A percentile compares a stretch with the other conserved stretches of the same genome.
Evolutionary conservation across 169 alveolate species (phyloP).

Genomic region (Eimeria mitis): DNA sequence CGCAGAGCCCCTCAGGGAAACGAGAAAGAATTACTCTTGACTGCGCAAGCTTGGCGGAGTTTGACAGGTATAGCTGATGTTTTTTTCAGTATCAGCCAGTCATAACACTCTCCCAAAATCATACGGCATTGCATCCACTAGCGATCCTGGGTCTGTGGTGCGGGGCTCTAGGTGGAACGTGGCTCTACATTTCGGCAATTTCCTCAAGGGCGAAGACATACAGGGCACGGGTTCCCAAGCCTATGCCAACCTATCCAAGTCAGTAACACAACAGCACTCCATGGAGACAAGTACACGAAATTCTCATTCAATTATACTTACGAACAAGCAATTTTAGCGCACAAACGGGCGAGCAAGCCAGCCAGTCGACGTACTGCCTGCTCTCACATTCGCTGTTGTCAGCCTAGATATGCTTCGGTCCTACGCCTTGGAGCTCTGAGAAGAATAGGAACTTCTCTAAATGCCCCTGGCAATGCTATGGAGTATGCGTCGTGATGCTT

Average conservation of each 20-base stretch:
- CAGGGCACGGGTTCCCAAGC: constrained; percentile 22
- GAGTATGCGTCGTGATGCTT: background rate
- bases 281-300: background rate
- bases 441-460: background rate
- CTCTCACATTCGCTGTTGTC: background rate
- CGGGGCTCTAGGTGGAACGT: constrained; percentile 78
- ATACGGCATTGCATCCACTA: background rate
- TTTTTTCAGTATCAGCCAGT: no score
- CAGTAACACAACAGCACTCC: background rate
- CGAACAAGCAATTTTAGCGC: background rate
- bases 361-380: no score
- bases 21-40: constrained; percentile 80
- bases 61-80: constrained; percentile 75
- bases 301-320: background rate
- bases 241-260: constrained; percentile 81
- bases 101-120: background rate
- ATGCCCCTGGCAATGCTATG: background rate
- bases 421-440: background rate
- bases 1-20: constrained; percentile 72
- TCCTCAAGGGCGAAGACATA: constrained; percentile 50
- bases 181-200: constrained; percentile 80
- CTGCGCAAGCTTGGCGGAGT: constrained; percentile 81
- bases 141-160: background rate
- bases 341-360: background rate
- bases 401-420: background rate